Percentiles rank a stretch among this genome's conserved stretches.
Conservation (phyloP, 2,329 filamentous ascomycete genomes). For the Alternaria sp. region DNA sequence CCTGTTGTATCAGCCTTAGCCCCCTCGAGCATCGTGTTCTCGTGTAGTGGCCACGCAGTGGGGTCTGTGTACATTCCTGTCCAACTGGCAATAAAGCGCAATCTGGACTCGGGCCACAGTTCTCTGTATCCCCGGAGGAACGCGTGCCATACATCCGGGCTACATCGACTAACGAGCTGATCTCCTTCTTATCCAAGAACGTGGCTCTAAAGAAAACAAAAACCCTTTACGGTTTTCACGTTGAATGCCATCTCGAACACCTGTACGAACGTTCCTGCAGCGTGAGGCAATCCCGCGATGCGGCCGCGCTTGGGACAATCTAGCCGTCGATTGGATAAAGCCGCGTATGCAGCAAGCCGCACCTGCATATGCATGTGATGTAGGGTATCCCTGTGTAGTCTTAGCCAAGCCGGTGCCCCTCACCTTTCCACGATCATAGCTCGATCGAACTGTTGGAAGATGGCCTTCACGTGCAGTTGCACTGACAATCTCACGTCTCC, state of each 20-base stretch:
- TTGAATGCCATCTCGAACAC: constrained; percentile 12
- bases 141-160: constrained; percentile 4
- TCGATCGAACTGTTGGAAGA: constrained; percentile 29
- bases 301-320: constrained; percentile 29
- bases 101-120: constrained; percentile 43
- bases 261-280: constrained; percentile 49
- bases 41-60: constrained; percentile 37
- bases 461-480: constrained; percentile 29
- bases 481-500: constrained; percentile 21
- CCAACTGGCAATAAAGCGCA: constrained; percentile 39
- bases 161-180: background rate
- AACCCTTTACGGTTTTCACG: constrained; percentile 4
- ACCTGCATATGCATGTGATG: constrained; percentile 51
- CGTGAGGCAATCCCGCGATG: constrained; percentile 46
- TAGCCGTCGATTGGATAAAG: constrained; percentile 38
- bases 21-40: constrained; percentile 33
- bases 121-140: constrained; percentile 22
- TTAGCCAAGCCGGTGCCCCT: constrained; percentile 28
- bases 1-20: constrained; percentile 30
- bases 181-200: background rate
- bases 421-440: constrained; percentile 30
- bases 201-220: background rate
- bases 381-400: constrained; percentile 39
- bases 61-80: constrained; percentile 44
- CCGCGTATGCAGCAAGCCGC: constrained; percentile 46